Evolutionary conservation across 2,329 filamentous ascomycete species (phyloP).

Genomic region (Microcyclospora pomicola): DNA sequence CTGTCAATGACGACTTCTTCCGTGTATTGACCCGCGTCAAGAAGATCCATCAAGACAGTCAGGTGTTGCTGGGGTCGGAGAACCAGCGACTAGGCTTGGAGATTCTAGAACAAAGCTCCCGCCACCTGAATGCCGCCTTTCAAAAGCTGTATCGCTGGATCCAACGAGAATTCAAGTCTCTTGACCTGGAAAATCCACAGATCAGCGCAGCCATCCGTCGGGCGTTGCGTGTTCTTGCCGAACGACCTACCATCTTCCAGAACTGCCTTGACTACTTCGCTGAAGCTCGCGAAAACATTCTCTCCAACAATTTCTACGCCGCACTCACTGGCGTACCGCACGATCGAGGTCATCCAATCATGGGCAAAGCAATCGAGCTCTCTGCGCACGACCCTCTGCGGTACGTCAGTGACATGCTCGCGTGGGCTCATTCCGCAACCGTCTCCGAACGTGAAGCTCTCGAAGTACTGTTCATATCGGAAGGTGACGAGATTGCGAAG

Average conservation of each 20-base stretch:
- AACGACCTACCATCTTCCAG: constrained; percentile 80
- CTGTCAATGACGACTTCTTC: constrained; percentile 79
- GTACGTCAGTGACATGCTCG: constrained; percentile 93
- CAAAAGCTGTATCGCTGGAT: constrained; percentile 96
- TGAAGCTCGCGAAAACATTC: constrained; percentile 70
- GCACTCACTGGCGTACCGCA: constrained; percentile 65
- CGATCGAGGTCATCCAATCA: constrained; percentile 35
- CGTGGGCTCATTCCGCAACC: constrained; percentile 87
- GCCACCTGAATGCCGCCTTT: constrained; percentile 74
- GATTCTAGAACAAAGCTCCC: constrained; percentile 80
- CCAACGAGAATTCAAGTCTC: constrained; percentile 77
- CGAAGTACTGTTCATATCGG: constrained; percentile 79
- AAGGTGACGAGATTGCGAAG: constrained; percentile 75
- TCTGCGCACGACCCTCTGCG: constrained; percentile 81
- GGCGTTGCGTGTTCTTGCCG: constrained; percentile 74
- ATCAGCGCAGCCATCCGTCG: constrained; percentile 74
- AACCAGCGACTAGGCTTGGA: constrained; percentile 79
- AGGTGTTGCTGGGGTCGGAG: constrained; percentile 77
- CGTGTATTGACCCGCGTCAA: constrained; percentile 63
- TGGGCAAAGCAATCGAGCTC: constrained; percentile 80
- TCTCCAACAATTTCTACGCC: constrained; percentile 79
- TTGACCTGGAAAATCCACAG: constrained; percentile 89
- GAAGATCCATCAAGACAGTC: constrained; percentile 75
- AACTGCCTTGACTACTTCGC: constrained; percentile 88
- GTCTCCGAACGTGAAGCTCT: constrained; percentile 89